A percentile compares a stretch with the other conserved stretches of the same genome.
Conservation (phyloP, 805 yeast genomes). For the Nakazawaea peltata region DNA sequence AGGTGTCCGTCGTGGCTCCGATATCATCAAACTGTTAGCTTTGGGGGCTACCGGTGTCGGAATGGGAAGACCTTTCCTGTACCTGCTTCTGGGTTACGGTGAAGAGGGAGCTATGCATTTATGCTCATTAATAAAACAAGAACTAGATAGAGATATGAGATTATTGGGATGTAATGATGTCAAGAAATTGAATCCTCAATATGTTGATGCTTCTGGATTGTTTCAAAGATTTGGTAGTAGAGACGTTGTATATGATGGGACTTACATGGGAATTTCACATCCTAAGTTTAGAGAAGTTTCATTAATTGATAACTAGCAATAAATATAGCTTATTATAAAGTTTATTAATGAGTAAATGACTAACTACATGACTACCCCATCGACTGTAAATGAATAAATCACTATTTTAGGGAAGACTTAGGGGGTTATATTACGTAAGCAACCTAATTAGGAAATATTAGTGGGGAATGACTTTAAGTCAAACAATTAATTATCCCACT, state of each 20-base stretch:
- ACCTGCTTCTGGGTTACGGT: constrained; percentile 47
- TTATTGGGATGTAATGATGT: constrained; percentile 22
- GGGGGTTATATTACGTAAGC: too few species aligned
- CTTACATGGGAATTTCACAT: constrained; percentile 47
- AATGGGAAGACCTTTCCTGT: constrained; percentile 18
- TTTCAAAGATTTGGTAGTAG: constrained; percentile 25
- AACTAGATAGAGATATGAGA: constrained; percentile 20
- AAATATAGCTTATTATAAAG: not conserved
- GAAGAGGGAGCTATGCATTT: constrained; percentile 25
- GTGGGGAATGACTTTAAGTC: too few species aligned
- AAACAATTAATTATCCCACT: too few species aligned
- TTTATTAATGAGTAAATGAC: too few species aligned
- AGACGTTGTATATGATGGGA: constrained; percentile 46
- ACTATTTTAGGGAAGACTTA: too few species aligned
- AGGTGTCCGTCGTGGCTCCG: constrained; percentile 72
- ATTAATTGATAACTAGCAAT: too few species aligned
- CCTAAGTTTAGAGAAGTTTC: constrained; percentile 36
- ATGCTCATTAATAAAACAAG: constrained; percentile 19
- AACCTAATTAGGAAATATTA: too few species aligned
- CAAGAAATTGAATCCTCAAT: constrained; percentile 20
- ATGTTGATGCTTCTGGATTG: constrained; percentile 18
- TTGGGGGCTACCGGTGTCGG: constrained; percentile 64
- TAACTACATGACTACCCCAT: too few species aligned
- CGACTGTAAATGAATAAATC: too few species aligned
- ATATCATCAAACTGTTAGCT: constrained; percentile 67